These are phyloP conservation scores for Carex pumila DNA, from an alignment of 176 grass and related monocot species.

Conservation along the genomic window DNA sequence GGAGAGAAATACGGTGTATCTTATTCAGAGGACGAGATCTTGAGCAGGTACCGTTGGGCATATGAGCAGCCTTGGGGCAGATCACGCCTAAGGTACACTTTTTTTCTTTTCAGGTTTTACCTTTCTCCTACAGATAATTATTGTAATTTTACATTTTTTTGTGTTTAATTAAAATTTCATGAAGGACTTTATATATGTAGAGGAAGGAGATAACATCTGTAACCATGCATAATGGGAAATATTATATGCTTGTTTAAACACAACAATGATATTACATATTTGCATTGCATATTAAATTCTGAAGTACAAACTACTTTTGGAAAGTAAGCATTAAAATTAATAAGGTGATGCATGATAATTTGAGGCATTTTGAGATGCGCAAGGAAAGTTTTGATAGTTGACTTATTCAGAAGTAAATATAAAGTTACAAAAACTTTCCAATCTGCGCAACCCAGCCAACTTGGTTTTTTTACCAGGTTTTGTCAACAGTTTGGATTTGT, in stretches of 20 bases:
- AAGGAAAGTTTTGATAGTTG: not conserved
- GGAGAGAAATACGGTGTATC: constrained; percentile 89
- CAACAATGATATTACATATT: not conserved
- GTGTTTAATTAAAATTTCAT: not conserved
- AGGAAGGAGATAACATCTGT: constrained; percentile 7
- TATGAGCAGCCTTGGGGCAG: constrained; percentile 83
- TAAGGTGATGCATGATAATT: not conserved
- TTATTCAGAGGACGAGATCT: constrained; percentile 84
- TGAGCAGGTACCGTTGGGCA: constrained; percentile 53
- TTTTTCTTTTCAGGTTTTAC: not conserved
- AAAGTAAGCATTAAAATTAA: not conserved
- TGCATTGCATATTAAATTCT: not conserved
- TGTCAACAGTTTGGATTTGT: too few relatives aligned
- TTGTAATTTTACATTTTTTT: not conserved
- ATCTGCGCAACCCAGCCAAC: not conserved
- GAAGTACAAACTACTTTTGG: not conserved
- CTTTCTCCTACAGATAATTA: not conserved
- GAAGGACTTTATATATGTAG: not conserved
- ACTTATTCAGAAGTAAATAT: not conserved
- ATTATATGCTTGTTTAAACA: not conserved
- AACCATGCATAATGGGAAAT: constrained; percentile 8
- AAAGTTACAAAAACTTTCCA: not conserved
- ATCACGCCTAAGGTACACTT: constrained; percentile 68
- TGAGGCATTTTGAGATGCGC: not conserved
- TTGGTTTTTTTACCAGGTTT: not conserved